A percentile compares a stretch with the other conserved stretches of the same genome.
phyloP scores from a whole-genome alignment of 805 yeast genomes.

The Sporopachydermia lactativora region DNA sequence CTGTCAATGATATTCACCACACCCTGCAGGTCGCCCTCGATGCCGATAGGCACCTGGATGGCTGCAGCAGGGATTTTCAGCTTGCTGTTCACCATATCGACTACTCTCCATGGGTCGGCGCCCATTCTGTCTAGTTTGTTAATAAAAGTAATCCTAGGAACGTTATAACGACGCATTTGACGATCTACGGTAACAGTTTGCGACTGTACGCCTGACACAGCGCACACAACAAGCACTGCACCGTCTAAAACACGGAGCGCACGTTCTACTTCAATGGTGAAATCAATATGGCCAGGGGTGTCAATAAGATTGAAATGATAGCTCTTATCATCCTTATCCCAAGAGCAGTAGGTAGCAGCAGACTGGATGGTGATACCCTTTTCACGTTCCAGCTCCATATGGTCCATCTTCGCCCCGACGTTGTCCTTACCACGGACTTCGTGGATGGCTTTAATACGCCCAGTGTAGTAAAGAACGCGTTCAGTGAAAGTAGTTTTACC shows the following conservation, averaged over 20 bases:
- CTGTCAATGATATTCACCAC: constrained; percentile 83
- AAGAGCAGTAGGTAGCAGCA: constrained; percentile 96
- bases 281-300: constrained; percentile 98
- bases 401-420: constrained; percentile 99
- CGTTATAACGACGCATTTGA: constrained; percentile 97
- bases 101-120: constrained; percentile 90
- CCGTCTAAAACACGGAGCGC: constrained; percentile 97
- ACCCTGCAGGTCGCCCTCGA: constrained; percentile 75
- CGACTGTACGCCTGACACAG: constrained; percentile 96
- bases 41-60: constrained; percentile 94
- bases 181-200: constrained; percentile 98
- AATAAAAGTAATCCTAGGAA: constrained; percentile 90
- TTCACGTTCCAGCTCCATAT: constrained; percentile 96
- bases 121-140: constrained; percentile 99
- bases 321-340: constrained; percentile 59
- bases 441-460: constrained; percentile 92
- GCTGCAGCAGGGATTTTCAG: constrained; percentile 94
- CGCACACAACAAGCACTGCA: constrained; percentile 96
- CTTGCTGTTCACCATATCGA: constrained; percentile 79
- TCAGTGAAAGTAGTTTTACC: constrained; percentile 98
- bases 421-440: constrained; percentile 95
- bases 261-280: constrained; percentile 96
- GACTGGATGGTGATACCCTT: constrained; percentile 98
- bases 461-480: constrained; percentile 91
- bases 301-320: constrained; percentile 92